A percentile compares a stretch with the other conserved stretches of the same genome.
phyloP scores from a whole-genome alignment of 768 basidiomycete genomes.

The Tubosaeta sp. region DNA sequence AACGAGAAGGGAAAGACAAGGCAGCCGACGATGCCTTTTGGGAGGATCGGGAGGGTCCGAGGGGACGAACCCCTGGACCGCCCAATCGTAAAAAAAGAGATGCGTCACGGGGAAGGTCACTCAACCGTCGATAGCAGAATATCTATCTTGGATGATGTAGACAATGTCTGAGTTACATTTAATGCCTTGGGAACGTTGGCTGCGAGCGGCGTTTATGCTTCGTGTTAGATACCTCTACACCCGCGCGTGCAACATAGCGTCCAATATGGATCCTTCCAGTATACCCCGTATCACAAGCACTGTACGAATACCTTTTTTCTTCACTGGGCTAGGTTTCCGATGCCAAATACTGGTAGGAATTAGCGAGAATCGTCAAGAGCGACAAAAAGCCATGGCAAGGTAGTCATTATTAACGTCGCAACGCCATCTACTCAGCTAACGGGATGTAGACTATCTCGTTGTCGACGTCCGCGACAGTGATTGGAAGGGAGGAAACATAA shows the following conservation, averaged over 20 bases:
- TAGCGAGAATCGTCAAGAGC: conserved; percentile 65
- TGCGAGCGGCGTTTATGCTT: conserved; percentile 7
- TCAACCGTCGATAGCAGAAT: conserved; percentile 19
- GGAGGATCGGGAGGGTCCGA: conserved; percentile 16
- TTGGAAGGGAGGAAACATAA: conserved; percentile 75
- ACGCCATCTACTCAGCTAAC: neutral
- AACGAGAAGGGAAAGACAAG: conserved; percentile 18
- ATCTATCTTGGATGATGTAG: conserved; percentile 10
- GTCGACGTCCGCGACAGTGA: conserved; percentile 88
- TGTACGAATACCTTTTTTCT: conserved; percentile 14
- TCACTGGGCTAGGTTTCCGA: conserved; percentile 9
- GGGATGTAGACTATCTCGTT: conserved; percentile 55
- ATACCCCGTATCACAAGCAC: conserved; percentile 18
- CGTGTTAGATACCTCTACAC: conserved; percentile 1
- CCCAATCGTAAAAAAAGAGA: conserved; percentile 14
- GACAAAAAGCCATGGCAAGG: conserved; percentile 49
- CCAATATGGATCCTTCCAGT: conserved; percentile 15
- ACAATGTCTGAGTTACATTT: conserved; percentile 4
- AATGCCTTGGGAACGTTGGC: neutral
- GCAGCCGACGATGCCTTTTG: conserved; percentile 1
- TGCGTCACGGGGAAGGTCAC: conserved; percentile 18
- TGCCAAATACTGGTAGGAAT: conserved; percentile 45
- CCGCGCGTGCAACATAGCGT: conserved; percentile 2
- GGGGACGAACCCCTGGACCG: conserved; percentile 27
- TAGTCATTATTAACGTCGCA: neutral